These are phyloP conservation scores for Jatropha multifida DNA, from an alignment of 441 rosid genomes.

Conservation along the genomic window DNA sequence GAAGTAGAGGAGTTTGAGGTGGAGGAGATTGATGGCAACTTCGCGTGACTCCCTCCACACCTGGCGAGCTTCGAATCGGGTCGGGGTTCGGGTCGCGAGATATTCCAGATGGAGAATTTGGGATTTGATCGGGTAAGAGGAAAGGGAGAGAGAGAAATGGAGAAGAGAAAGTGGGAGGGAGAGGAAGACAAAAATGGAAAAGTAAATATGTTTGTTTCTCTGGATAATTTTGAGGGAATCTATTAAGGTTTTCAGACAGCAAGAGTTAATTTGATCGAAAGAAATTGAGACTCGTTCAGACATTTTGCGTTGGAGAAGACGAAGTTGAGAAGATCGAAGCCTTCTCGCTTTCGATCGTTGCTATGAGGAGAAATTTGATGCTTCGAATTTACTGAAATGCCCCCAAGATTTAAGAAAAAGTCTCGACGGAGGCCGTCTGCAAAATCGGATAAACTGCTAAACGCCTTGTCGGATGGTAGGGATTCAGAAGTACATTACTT, in stretches of 20 bases:
- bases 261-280: neutral
- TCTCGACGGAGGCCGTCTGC: too few species aligned
- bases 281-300: neutral
- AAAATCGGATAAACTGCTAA: neutral
- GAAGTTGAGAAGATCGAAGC: neutral
- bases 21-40: slow-evolving; percentile 54
- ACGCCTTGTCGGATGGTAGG: too few species aligned
- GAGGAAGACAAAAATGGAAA: slow-evolving; percentile 39
- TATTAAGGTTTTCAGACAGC: slow-evolving; percentile 25
- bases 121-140: slow-evolving; percentile 44
- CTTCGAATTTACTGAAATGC: neutral
- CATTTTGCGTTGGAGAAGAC: neutral
- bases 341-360: neutral
- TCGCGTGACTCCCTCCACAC: slow-evolving; percentile 65
- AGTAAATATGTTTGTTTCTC: slow-evolving; percentile 44
- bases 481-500: too few species aligned
- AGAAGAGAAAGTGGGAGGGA: slow-evolving; percentile 57
- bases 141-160: slow-evolving; percentile 38
- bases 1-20: slow-evolving; percentile 41
- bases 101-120: slow-evolving; percentile 59
- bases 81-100: slow-evolving; percentile 46
- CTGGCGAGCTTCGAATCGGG: slow-evolving; percentile 66
- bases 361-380: neutral
- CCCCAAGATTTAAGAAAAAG: neutral
- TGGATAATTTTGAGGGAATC: slow-evolving; percentile 46